Evolutionary conservation across 2,329 filamentous ascomycete species (phyloP).

Genomic region (Thielaviopsis punctulata): DNA sequence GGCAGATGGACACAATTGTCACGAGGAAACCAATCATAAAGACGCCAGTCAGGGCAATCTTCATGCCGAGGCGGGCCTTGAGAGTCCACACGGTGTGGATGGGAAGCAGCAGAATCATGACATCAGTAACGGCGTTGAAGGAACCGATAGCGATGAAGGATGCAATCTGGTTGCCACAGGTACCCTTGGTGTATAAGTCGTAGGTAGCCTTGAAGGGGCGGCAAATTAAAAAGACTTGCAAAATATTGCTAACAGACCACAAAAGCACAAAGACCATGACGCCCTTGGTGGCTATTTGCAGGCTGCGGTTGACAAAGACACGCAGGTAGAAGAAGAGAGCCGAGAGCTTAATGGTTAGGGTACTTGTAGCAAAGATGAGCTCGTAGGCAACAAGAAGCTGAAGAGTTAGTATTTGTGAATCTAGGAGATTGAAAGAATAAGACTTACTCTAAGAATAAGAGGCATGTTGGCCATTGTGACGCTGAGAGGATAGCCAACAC

Average conservation of each 20-base stretch:
- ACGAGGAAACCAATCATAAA: slow-evolving; percentile 18
- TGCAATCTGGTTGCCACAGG: slow-evolving; percentile 21
- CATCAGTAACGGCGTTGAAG: slow-evolving; percentile 24
- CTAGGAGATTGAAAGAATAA: background rate
- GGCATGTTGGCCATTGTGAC: slow-evolving; percentile 15
- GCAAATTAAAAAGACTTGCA: slow-evolving; percentile 17
- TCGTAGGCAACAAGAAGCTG: slow-evolving; percentile 22
- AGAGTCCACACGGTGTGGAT: slow-evolving; percentile 21
- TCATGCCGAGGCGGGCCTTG: slow-evolving; percentile 18
- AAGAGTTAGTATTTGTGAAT: slow-evolving; percentile 12
- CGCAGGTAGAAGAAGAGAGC: slow-evolving; percentile 27
- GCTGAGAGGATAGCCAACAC: slow-evolving; percentile 16
- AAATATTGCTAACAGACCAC: slow-evolving; percentile 16
- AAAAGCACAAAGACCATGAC: slow-evolving; percentile 18
- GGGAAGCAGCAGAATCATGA: slow-evolving; percentile 22
- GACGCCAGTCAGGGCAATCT: slow-evolving; percentile 17
- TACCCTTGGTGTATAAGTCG: slow-evolving; percentile 16
- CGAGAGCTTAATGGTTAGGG: slow-evolving; percentile 21
- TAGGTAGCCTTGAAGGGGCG: slow-evolving; percentile 15
- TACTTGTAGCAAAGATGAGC: slow-evolving; percentile 20
- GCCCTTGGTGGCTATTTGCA: slow-evolving; percentile 18
- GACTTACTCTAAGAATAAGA: slow-evolving; percentile 13
- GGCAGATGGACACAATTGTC: slow-evolving; percentile 15
- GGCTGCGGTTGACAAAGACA: slow-evolving; percentile 20
- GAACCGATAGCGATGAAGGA: slow-evolving; percentile 24